Conservation (phyloP, 202 grass and related monocot genomes). For the Eragrostis tef region DNA sequence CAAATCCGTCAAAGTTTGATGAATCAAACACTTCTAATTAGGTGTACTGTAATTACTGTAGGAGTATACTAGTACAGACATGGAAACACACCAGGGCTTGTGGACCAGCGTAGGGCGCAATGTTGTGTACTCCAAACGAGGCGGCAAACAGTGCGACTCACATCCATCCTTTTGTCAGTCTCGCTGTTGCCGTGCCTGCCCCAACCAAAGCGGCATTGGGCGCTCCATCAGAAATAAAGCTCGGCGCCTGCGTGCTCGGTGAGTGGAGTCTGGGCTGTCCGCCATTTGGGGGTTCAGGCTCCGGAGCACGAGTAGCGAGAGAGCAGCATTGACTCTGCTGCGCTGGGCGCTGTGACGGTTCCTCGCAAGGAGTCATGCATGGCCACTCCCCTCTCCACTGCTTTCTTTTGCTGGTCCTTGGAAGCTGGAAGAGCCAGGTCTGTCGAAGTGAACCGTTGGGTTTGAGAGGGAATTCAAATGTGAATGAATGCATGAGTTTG, state of each 20-base stretch:
- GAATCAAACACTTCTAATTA: no score
- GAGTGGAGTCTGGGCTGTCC: constrained; percentile 30
- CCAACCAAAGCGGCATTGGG: constrained; percentile 30
- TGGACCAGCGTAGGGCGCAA: no score
- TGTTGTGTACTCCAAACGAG: no score
- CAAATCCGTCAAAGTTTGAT: background rate
- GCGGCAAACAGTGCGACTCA: background rate
- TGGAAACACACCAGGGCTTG: no score
- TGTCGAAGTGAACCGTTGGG: background rate
- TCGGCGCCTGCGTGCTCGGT: constrained; percentile 9
- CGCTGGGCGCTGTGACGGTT: background rate
- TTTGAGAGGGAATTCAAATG: background rate
- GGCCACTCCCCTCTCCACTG: background rate
- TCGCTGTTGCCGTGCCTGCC: background rate
- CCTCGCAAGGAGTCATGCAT: background rate
- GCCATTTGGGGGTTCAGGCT: constrained; percentile 13
- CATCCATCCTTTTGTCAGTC: constrained; percentile 21
- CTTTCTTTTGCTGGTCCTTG: background rate
- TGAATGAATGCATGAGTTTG: constrained; percentile 17
- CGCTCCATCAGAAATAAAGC: background rate
- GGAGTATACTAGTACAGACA: no score
- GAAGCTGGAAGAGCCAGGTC: background rate
- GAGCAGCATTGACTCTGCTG: constrained; percentile 32
- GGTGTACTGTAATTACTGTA: no score
- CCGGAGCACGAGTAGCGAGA: background rate